phyloP scores from a whole-genome alignment of 192 early-diverging fungal genomes.

The Physocladia obscura region DNA sequence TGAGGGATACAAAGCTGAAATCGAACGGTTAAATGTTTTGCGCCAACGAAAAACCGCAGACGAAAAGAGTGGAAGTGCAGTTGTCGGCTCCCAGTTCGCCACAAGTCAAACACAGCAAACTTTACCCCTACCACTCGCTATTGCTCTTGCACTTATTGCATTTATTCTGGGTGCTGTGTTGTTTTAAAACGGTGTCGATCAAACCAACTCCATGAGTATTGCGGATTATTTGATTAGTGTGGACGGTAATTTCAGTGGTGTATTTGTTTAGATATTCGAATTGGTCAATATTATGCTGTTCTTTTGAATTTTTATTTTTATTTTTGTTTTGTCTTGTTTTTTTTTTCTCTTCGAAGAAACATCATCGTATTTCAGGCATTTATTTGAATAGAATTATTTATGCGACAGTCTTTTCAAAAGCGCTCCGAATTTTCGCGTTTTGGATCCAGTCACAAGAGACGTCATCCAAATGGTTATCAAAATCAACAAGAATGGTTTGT shows the following conservation, averaged over 20 bases:
- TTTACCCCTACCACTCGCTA: constrained; percentile 19
- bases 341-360: too few species aligned
- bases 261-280: not conserved
- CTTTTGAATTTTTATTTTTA: too few species aligned
- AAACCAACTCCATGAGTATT: too few species aligned
- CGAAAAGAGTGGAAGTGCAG: not conserved
- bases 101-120: not conserved
- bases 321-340: too few species aligned
- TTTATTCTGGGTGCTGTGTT: constrained; percentile 43
- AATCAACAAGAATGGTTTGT: constrained; percentile 50
- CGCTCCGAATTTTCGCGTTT: too few species aligned
- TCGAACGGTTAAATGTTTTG: constrained; percentile 49
- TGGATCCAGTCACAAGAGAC: constrained; percentile 62
- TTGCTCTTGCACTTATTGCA: constrained; percentile 35
- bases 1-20: constrained; percentile 57
- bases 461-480: constrained; percentile 72
- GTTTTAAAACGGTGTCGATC: too few species aligned
- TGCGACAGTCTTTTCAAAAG: too few species aligned
- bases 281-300: too few species aligned
- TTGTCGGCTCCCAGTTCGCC: not conserved
- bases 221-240: not conserved
- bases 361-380: too few species aligned
- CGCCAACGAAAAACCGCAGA: constrained; percentile 37
- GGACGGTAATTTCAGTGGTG: not conserved
- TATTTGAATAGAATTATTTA: too few species aligned